Conservation (phyloP, 345 rosid genomes). For the Toxicodendron radicans region DNA sequence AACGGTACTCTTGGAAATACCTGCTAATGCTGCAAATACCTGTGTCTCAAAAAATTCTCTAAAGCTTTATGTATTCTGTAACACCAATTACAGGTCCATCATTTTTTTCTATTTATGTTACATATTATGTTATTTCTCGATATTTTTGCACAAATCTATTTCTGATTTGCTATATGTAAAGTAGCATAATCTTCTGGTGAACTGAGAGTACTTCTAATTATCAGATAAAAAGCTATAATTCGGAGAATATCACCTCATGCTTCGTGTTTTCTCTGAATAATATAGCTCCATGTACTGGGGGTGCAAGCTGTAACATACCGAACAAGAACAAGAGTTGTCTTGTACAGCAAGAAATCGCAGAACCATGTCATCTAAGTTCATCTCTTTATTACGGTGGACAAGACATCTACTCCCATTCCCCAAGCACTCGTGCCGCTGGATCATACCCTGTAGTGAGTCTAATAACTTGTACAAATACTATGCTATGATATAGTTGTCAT, state of each 20-base stretch:
- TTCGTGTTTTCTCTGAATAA: background rate
- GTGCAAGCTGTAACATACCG: slow-evolving; percentile 27
- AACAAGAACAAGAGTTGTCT: slow-evolving; percentile 35
- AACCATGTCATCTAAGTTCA: slow-evolving; percentile 79
- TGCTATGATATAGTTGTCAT: slow-evolving; percentile 2
- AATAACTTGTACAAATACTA: slow-evolving; percentile 11
- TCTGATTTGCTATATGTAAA: background rate
- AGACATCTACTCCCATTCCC: slow-evolving; percentile 54
- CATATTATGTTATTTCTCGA: background rate
- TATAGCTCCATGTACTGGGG: slow-evolving; percentile 38
- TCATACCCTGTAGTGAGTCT: slow-evolving; percentile 56
- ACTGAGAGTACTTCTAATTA: background rate
- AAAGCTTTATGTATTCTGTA: background rate
- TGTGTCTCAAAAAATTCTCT: background rate
- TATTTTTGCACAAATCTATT: background rate
- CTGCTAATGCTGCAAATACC: background rate
- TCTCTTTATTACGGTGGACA: slow-evolving; percentile 89
- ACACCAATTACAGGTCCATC: background rate
- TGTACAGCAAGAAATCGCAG: slow-evolving; percentile 48
- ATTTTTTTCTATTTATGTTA: background rate
- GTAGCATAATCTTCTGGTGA: background rate
- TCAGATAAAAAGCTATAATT: background rate
- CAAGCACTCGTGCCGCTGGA: slow-evolving; percentile 33
- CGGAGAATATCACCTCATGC: slow-evolving; percentile 6
- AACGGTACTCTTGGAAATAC: background rate